Conservation (phyloP, 257 asterid genomes). For the Mentha longifolia region DNA sequence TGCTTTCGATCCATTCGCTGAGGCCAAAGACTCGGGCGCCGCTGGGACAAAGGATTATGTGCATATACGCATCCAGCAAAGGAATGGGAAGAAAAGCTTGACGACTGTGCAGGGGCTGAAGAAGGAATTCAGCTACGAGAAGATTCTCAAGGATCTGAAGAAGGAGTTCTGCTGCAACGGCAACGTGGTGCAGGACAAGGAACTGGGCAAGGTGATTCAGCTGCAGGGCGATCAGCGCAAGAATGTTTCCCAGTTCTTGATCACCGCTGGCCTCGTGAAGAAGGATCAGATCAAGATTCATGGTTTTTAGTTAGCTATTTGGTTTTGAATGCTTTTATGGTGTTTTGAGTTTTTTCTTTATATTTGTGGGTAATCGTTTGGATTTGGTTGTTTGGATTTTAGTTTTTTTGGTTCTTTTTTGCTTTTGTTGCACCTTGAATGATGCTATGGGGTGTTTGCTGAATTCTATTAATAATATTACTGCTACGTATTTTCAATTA, state of each 20-base stretch:
- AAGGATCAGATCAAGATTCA: constrained; percentile 86
- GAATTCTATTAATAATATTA: not conserved
- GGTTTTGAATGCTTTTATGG: not conserved
- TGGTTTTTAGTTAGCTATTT: constrained; percentile 54
- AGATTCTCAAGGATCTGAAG: constrained; percentile 72
- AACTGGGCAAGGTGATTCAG: constrained; percentile 81
- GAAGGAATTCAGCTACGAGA: constrained; percentile 75
- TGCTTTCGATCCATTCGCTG: constrained; percentile 79
- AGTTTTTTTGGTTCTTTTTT: not conserved
- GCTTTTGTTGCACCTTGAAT: not conserved
- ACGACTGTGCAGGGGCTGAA: constrained; percentile 80
- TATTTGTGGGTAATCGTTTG: not conserved
- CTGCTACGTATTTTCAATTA: not conserved
- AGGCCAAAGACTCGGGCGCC: constrained; percentile 67
- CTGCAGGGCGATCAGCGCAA: constrained; percentile 91
- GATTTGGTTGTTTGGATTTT: not conserved
- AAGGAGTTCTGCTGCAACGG: constrained; percentile 92
- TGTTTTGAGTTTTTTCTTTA: not conserved
- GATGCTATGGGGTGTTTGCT: constrained; percentile 24
- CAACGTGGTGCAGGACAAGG: constrained; percentile 79
- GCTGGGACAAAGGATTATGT: constrained; percentile 79
- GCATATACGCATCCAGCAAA: constrained; percentile 83
- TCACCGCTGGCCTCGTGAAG: constrained; percentile 57
- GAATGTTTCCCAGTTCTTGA: constrained; percentile 71
- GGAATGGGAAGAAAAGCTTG: constrained; percentile 84